Base-by-base conservation (phyloP, 2,329 filamentous ascomycete species). In the Dactylellina drechsleri region DNA sequence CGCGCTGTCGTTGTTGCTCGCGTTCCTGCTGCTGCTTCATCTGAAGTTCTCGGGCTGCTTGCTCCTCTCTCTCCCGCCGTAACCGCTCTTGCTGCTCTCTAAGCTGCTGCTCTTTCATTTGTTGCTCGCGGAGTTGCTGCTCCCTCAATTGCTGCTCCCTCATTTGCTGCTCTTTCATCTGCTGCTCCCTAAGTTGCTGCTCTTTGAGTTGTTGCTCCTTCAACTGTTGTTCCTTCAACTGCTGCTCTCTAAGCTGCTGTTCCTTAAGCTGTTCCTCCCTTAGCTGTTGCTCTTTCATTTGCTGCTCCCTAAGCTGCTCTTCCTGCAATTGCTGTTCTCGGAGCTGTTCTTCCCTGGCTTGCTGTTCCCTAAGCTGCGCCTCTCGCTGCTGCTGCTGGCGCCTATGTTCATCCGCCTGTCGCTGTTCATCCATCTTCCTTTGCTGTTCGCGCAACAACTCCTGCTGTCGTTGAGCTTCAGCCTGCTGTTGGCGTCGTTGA, bases 351-450 rank as follows among this genome's bases (percentile, higher is more conserved):
- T 76, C 66, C 23, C 36, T 23, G 7, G 61, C 1, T 20, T 66
- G 64, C 52, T 70, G 57, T 50, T 75, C 71, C 26, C 23, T 28
- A 5, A 49, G 4, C 54, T 73, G 53, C 20, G 61, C 53, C 18
- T 73, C 68, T 13, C 41, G 23, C 47, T 73, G 61, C 36, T 73
- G 68, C 36, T 75, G 71, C 47, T 67, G 59, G n/a, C 70, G 70
- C 36, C 23, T 66, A 53, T 74, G 62, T 43, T 74, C 70, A 18
- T 67, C 70, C 2, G 52, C 62, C 36, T 62, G 57, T 40, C 70
- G 50, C 43, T 75, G 71, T 47, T 75, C 71, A n/a, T 75, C 71
- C 71, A 75, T 68, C 47, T 65, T 68, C 54, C 45, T 75, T 64
- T 75, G 71, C 20, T 67, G 64, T 54, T 68, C 64, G 28, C 59